Evolutionary conservation across 2,329 filamentous ascomycete species (phyloP), one percentile per base, ranked within the genome.

Genomic region (Aspergillus sp.): DNA sequence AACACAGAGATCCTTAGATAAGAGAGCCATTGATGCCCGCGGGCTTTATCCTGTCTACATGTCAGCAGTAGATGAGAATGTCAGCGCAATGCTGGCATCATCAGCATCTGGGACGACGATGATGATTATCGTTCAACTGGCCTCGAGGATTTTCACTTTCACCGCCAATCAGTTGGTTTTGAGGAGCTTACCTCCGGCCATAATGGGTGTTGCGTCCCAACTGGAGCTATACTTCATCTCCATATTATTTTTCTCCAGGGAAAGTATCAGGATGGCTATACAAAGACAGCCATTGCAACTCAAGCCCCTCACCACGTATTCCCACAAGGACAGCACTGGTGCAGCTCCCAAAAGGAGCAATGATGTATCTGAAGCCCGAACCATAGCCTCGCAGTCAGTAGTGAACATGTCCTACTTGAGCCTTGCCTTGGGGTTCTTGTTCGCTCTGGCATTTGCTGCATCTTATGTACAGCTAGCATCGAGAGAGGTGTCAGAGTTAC

Each of bases 191-290:
- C 96, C 92, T 1, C 93, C 95, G 0, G 85, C 89, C 60, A 83
- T 96, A 0, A 84, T 99, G 1, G 95, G 94, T 5, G 83, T 96
- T 5, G 90, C 93, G 2, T 89, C 93, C 0, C 95, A 97, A 75
- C 84, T 99, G 3, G 95, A 99, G 70, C 87, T 98, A 0, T 97
- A 93, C 75, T 93, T 94, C 61, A 89, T 96, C 48, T 92, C 92
- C 0, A 88, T 96, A n/a, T 83, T 99, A 0, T 97, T 96, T 76
- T 98, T 99, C 71, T 90, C 95, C 0, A 86, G 95, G 41, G 95
- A 99, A 77, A 94, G 90, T 70, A 80, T 98, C 52, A 89, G 95
- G 15, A 89, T 96, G n/a, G 92, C 94, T 25, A 86, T 96, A 38
- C 94, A 98, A 77, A 85, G 95, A 54, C 90, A 93, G 67, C 79